phyloP scores from a whole-genome alignment of 306 rosid genomes.

The Corylus heterophylla region DNA sequence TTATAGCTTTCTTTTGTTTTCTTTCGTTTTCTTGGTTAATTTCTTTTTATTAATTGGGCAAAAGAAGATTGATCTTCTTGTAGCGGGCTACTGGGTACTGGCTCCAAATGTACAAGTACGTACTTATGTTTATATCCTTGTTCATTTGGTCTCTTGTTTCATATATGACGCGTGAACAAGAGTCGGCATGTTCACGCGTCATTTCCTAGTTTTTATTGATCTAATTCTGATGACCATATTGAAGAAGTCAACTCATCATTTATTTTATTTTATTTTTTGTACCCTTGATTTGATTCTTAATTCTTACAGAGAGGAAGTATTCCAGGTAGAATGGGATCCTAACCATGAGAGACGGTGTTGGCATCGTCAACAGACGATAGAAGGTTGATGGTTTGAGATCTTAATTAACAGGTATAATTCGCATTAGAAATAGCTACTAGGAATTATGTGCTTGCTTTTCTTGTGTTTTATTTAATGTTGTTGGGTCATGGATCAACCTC shows the following conservation, averaged over 20 bases:
- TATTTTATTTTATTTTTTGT: background rate
- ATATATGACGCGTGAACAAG: too few species aligned
- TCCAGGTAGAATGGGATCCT: conserved; percentile 99
- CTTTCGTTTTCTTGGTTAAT: too few species aligned
- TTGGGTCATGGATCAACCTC: too few species aligned
- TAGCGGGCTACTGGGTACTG: too few species aligned
- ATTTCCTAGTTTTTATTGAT: background rate
- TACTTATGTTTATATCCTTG: too few species aligned
- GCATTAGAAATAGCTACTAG: background rate
- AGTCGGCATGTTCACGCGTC: background rate
- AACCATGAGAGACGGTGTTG: conserved; percentile 71
- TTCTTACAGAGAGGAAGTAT: conserved; percentile 76
- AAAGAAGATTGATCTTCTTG: too few species aligned
- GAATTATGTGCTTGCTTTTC: background rate
- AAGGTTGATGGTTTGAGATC: conserved; percentile 96
- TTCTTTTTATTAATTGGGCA: too few species aligned
- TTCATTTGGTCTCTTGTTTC: too few species aligned
- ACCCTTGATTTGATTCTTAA: conserved; percentile 4
- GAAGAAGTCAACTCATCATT: background rate
- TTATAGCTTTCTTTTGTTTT: too few species aligned
- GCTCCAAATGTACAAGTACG: too few species aligned
- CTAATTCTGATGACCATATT: background rate
- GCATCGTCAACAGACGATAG: conserved; percentile 88
- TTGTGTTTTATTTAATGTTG: background rate
- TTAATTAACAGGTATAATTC: conserved; percentile 57